phyloP scores from a whole-genome alignment of 345 rosid genomes.

The Barbarea vulgaris region DNA sequence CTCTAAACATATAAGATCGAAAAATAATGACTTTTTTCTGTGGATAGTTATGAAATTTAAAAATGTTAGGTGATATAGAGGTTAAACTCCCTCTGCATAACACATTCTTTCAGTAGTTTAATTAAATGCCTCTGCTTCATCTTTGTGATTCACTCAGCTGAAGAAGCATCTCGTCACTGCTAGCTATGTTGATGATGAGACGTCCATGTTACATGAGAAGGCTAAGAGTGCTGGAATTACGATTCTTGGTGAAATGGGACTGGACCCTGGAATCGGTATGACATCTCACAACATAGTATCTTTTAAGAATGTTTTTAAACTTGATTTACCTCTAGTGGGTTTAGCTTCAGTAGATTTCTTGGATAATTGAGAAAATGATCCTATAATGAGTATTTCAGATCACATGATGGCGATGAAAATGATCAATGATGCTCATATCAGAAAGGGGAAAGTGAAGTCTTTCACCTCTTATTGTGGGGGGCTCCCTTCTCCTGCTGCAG shows the following conservation, averaged over 20 bases:
- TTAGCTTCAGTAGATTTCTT: background rate
- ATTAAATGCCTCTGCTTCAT: constrained; percentile 16
- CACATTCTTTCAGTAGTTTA: constrained; percentile 8
- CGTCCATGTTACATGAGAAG: constrained; percentile 61
- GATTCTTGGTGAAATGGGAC: constrained; percentile 96
- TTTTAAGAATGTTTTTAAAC: background rate
- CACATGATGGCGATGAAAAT: constrained; percentile 99
- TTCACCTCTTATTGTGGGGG: constrained; percentile 93
- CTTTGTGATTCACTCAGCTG: constrained; percentile 50
- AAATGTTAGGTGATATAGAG: background rate
- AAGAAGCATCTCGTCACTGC: constrained; percentile 94
- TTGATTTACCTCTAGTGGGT: background rate
- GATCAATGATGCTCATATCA: constrained; percentile 71
- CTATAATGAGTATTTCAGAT: constrained; percentile 52
- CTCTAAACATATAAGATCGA: background rate
- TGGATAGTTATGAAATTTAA: background rate
- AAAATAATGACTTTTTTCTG: background rate
- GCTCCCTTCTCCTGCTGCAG: constrained; percentile 96
- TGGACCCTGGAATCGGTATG: constrained; percentile 98
- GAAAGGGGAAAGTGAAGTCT: constrained; percentile 73
- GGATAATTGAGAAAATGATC: constrained; percentile 21
- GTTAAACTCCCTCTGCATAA: background rate
- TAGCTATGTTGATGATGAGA: constrained; percentile 83
- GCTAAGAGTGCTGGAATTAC: constrained; percentile 81
- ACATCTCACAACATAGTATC: background rate